phyloP scores from a whole-genome alignment of 176 grass and related monocot genomes.

The Cocos nucifera region DNA sequence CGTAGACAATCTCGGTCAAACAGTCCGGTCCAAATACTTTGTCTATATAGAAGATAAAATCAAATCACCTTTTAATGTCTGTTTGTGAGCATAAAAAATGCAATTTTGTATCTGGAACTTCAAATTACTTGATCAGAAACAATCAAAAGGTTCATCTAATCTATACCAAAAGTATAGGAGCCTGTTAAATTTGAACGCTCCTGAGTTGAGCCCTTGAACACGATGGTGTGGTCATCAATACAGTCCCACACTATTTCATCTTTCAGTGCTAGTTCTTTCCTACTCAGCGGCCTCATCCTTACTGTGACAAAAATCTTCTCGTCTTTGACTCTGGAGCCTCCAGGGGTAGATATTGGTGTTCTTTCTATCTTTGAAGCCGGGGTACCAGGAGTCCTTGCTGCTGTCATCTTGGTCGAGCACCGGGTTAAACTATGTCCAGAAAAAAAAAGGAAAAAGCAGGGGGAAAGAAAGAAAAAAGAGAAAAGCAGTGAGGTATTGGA shows the following conservation, averaged over 20 bases:
- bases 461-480: too few relatives aligned
- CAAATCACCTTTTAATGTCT: too few relatives aligned
- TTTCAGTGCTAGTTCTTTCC: constrained; percentile 52
- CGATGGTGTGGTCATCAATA: constrained; percentile 53
- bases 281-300: constrained; percentile 66
- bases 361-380: constrained; percentile 65
- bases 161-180: constrained; percentile 79
- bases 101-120: too few relatives aligned
- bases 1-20: constrained; percentile 58
- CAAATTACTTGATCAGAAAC: not conserved
- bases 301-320: constrained; percentile 99
- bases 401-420: constrained; percentile 21
- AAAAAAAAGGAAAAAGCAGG: too few relatives aligned
- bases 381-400: constrained; percentile 49
- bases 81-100: too few relatives aligned
- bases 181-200: constrained; percentile 38
- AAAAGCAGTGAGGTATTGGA: too few relatives aligned
- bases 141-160: not conserved
- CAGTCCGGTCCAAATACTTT: constrained; percentile 36
- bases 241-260: constrained; percentile 76
- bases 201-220: constrained; percentile 47
- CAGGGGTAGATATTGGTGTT: constrained; percentile 50
- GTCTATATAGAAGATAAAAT: constrained; percentile 20
- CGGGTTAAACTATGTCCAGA: too few relatives aligned
- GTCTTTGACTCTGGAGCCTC: constrained; percentile 67